Conservation (phyloP, 805 yeast species). For the Wilhelminamyces savonicus region DNA sequence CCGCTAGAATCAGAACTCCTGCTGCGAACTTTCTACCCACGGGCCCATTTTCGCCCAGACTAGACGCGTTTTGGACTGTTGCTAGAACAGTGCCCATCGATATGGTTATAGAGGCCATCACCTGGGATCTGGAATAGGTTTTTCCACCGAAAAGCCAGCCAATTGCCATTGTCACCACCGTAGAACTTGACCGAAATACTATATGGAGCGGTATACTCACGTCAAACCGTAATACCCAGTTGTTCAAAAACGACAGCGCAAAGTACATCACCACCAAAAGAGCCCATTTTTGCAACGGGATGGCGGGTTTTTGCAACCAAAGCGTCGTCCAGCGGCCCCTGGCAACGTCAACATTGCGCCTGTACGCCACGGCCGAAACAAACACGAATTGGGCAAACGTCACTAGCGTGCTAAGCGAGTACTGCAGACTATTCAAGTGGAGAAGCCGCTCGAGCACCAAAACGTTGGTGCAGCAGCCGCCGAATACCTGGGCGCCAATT, state of each 20-base stretch:
- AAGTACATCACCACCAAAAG: constrained; percentile 46
- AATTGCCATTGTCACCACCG: constrained; percentile 53
- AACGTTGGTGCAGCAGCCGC: constrained; percentile 73
- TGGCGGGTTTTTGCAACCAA: constrained; percentile 23
- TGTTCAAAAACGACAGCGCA: constrained; percentile 46
- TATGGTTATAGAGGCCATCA: constrained; percentile 44
- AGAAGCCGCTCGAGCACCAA: constrained; percentile 53
- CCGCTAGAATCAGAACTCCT: constrained; percentile 36
- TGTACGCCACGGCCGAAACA: constrained; percentile 32
- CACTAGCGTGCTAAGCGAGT: constrained; percentile 34
- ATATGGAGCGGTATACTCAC: constrained; percentile 65
- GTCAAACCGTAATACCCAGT: constrained; percentile 49
- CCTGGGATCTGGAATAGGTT: constrained; percentile 39
- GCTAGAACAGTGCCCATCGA: constrained; percentile 49
- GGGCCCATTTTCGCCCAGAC: constrained; percentile 3
- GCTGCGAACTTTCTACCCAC: constrained; percentile 11
- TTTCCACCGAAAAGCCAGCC: constrained; percentile 44
- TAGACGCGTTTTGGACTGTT: constrained; percentile 11
- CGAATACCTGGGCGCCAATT: constrained; percentile 40
- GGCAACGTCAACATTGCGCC: constrained; percentile 22
- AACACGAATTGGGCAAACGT: constrained; percentile 55
- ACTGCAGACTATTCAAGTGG: constrained; percentile 8
- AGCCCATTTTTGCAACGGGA: constrained; percentile 41
- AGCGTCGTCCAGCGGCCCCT: constrained; percentile 13
- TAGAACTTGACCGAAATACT: constrained; percentile 57